A percentile compares a stretch with the other conserved stretches of the same genome.
Evolutionary conservation across 139 green algal species (phyloP).

Genomic region (Chlorella sp.): DNA sequence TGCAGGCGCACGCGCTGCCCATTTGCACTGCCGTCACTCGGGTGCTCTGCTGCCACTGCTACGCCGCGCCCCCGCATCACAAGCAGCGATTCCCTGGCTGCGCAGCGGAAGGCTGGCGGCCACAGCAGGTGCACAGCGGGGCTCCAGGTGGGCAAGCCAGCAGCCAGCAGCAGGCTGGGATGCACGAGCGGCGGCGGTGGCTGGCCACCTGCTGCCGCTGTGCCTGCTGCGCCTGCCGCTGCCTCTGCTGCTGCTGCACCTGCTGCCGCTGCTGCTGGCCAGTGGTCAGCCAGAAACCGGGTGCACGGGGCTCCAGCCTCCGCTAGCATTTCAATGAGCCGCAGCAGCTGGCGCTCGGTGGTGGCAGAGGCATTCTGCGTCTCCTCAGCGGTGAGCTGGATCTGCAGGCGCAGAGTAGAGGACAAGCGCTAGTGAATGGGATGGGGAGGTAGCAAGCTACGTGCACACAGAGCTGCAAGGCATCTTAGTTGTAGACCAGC

Average conservation of each 20-base stretch:
- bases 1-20: not conserved
- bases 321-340: not conserved
- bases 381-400: not conserved
- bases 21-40: too few species aligned
- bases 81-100: not conserved
- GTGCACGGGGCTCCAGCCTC: not conserved
- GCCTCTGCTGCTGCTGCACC: not conserved
- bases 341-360: not conserved
- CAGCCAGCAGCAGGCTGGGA: not conserved
- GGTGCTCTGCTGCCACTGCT: too few species aligned
- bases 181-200: not conserved
- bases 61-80: slow-evolving; percentile 3
- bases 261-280: not conserved
- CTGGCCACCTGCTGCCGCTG: not conserved
- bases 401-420: not conserved
- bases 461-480: too few species aligned
- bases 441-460: too few species aligned
- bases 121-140: not conserved
- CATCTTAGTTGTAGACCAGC: too few species aligned
- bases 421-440: not conserved
- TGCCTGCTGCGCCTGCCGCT: not conserved
- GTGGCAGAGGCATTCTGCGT: not conserved
- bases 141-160: not conserved
- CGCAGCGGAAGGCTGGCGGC: not conserved
- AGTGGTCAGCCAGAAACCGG: not conserved